Base-by-base conservation (phyloP, 257 asterid species). In the Cruciata laevipes region DNA sequence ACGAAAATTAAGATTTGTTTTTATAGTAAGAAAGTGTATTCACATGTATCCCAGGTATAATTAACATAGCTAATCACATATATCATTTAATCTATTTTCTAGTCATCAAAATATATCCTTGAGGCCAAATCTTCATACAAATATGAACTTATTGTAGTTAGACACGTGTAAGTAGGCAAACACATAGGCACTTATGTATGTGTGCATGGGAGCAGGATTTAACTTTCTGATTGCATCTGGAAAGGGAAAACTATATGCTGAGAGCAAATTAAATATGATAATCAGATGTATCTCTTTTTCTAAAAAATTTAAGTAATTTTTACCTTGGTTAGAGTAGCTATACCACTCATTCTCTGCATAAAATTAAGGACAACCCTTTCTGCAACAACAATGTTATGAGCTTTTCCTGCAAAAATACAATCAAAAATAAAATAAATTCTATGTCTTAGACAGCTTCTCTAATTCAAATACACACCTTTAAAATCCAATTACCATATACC, bases 281-380 rank as follows among this genome's bases (percentile, higher is more conserved):
- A 58, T 8, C 12, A 63, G 6, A 37, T 64, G 59, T 14, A 53
- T 13, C 23, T 25, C 14, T 65, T 56, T 11, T 27, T 2, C 44
- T 16, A 2, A 64, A 56, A 42, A 55, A 35, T n/a, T 40, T 56
- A 8, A 13, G n/a, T n/a, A 27, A 71, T 51, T 58, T 76, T 42
- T 65, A 94, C 97, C 96, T 87, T 87, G 56, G 97, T 88, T 64
- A 94, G 88, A 79, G 97, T 94, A 52, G 99, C 97, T 69, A 94
- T 83, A 82, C 99, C 99, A 69, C 99, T 94, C 99, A 94, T 94
- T 73, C 99, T 83, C 83, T 94, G 97, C 96, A 94, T 94, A 74
- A 94, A 94, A 77, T 94, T 94, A 71, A 90, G 99, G 59, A 88
- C 99, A 70, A 94, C 96, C 78, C 99, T 87, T 80, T 94, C 97